A percentile compares a stretch with the other conserved stretches of the same genome.
Evolutionary conservation across 805 yeast genomes (phyloP).

Genomic region (Yamadazyma endophytica): DNA sequence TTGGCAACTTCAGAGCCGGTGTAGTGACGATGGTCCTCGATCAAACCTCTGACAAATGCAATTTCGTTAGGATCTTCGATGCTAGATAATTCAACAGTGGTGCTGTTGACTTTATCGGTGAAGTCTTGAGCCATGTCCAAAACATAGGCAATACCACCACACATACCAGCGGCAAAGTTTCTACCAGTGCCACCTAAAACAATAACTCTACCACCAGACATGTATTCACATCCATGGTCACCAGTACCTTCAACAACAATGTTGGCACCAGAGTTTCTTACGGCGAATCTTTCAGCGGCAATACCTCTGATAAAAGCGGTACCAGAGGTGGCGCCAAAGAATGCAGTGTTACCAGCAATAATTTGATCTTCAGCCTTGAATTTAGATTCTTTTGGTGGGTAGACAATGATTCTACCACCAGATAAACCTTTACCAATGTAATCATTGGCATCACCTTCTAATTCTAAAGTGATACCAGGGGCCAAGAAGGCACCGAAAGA

Average conservation of each 20-base stretch:
- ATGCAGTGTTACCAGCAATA: slow-evolving; percentile 94
- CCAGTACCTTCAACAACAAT: slow-evolving; percentile 97
- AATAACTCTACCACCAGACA: slow-evolving; percentile 98
- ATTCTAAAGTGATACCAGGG: slow-evolving; percentile 89
- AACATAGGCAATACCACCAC: slow-evolving; percentile 98
- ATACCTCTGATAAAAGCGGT: slow-evolving; percentile 91
- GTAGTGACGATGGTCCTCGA: slow-evolving; percentile 94
- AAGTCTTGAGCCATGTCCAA: slow-evolving; percentile 94
- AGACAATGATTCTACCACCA: slow-evolving; percentile 90
- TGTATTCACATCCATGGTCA: slow-evolving; percentile 98
- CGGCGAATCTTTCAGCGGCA: slow-evolving; percentile 98
- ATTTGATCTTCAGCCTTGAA: slow-evolving; percentile 96
- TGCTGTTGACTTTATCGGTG: slow-evolving; percentile 69
- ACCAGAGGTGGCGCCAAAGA: slow-evolving; percentile 97
- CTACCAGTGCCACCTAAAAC: slow-evolving; percentile 90
- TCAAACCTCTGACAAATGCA: slow-evolving; percentile 87
- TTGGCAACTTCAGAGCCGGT: slow-evolving; percentile 90
- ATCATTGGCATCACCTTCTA: slow-evolving; percentile 97
- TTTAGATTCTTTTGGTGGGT: slow-evolving; percentile 79
- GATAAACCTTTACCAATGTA: slow-evolving; percentile 96
- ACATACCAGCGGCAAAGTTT: slow-evolving; percentile 96
- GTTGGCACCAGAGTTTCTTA: slow-evolving; percentile 96
- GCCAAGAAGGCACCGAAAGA: slow-evolving; percentile 98
- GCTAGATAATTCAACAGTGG: slow-evolving; percentile 73
- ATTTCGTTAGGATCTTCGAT: slow-evolving; percentile 86